Percentiles rank a stretch among this genome's conserved stretches.
Conservation (phyloP, 441 rosid genomes). For the Adansonia gregorii region DNA sequence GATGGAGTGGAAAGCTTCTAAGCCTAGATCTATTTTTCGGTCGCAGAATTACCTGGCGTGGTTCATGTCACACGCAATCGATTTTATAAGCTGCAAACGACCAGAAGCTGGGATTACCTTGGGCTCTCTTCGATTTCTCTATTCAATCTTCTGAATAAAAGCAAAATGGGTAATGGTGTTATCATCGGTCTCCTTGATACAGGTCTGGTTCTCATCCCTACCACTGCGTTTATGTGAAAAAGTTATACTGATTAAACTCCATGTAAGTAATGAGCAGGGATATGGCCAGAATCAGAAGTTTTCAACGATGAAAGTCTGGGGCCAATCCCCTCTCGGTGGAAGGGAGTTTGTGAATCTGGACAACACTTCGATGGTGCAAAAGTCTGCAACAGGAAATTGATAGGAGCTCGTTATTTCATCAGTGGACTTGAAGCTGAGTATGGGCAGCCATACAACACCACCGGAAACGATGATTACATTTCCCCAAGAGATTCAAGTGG, state of each 20-base stretch:
- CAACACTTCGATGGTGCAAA: constrained; percentile 37
- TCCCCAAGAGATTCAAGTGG: constrained; percentile 64
- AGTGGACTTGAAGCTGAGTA: constrained; percentile 48
- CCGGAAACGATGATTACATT: constrained; percentile 44
- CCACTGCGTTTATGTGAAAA: background rate
- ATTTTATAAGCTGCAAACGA: constrained; percentile 53
- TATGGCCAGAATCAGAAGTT: constrained; percentile 68
- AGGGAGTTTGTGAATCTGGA: constrained; percentile 61
- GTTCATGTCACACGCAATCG: constrained; percentile 54
- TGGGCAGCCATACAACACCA: constrained; percentile 45
- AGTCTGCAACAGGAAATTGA: constrained; percentile 53
- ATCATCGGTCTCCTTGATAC: constrained; percentile 68
- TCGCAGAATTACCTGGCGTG: constrained; percentile 55
- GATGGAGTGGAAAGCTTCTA: background rate
- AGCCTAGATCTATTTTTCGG: background rate
- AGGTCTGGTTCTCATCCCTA: constrained; percentile 38
- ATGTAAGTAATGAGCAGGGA: constrained; percentile 38
- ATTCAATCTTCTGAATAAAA: constrained; percentile 43
- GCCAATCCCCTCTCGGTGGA: constrained; percentile 59
- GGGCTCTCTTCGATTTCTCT: constrained; percentile 53
- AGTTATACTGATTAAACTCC: background rate
- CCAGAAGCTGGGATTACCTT: constrained; percentile 66
- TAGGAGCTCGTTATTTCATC: constrained; percentile 64
- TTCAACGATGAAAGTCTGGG: constrained; percentile 57
- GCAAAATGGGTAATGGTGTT: constrained; percentile 62